A percentile compares a stretch with the other conserved stretches of the same genome.
phyloP scores from a whole-genome alignment of 345 rosid species.

The Theobroma cacao region DNA sequence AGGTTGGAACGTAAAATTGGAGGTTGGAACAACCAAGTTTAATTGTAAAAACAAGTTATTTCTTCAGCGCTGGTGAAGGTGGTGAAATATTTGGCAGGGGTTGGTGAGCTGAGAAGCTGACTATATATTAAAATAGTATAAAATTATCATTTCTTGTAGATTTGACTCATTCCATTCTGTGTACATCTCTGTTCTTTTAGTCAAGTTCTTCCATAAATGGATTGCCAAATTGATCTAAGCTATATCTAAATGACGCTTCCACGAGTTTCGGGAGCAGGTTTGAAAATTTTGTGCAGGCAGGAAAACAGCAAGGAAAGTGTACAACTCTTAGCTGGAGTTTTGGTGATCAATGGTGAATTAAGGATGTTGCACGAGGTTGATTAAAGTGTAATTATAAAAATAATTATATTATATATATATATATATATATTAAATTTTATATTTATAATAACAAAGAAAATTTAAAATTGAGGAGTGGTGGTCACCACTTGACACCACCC shows the following conservation, averaged over 20 bases:
- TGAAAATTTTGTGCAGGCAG: background rate
- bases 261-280: background rate
- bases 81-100: slow-evolving; percentile 41
- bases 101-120: slow-evolving; percentile 39
- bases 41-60: slow-evolving; percentile 23
- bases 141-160: background rate
- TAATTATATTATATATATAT: too few species aligned
- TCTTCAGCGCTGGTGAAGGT: slow-evolving; percentile 17
- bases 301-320: background rate
- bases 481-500: too few species aligned
- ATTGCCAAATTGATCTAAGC: background rate
- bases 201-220: background rate
- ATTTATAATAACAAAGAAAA: too few species aligned
- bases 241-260: background rate
- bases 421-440: too few species aligned
- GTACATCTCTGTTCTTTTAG: background rate
- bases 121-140: background rate
- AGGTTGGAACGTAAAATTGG: slow-evolving; percentile 37
- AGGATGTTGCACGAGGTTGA: too few species aligned
- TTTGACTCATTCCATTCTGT: background rate
- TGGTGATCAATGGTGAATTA: too few species aligned
- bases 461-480: too few species aligned
- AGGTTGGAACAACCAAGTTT: slow-evolving; percentile 44
- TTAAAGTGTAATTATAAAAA: too few species aligned
- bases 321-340: too few species aligned